Percentiles rank a stretch among this genome's conserved stretches.
Conservation (phyloP, 306 rosid genomes). For the Trichosanthes cucumerina region DNA sequence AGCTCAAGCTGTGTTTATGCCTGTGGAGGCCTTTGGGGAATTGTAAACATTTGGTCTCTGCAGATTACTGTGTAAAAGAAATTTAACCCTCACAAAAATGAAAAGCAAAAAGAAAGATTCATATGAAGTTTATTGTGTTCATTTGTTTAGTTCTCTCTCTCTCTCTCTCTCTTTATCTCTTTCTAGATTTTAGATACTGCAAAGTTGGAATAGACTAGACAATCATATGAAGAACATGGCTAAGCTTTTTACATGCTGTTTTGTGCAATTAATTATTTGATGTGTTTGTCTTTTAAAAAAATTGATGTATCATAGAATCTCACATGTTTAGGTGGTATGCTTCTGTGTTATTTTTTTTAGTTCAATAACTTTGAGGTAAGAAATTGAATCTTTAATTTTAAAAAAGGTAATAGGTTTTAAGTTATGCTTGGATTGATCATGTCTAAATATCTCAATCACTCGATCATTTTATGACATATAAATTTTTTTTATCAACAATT, state of each 20-base stretch:
- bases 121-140: background rate
- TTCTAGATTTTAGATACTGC: background rate
- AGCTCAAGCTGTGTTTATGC: constrained; percentile 40
- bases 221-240: background rate
- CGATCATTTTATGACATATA: no score
- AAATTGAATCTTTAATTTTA: no score
- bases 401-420: no score
- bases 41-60: constrained; percentile 75
- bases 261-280: background rate
- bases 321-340: no score
- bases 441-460: no score
- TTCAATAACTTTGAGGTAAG: no score
- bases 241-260: background rate
- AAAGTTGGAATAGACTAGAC: background rate
- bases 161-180: background rate
- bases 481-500: no score
- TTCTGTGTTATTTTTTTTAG: no score
- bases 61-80: constrained; percentile 42
- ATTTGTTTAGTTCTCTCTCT: background rate
- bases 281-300: no score
- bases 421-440: no score
- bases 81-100: constrained; percentile 11
- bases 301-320: no score
- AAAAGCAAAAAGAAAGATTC: constrained; percentile 7
- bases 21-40: constrained; percentile 45